Base-by-base conservation (phyloP, 2,329 filamentous ascomycete species). In the Cladosporium colombiae region DNA sequence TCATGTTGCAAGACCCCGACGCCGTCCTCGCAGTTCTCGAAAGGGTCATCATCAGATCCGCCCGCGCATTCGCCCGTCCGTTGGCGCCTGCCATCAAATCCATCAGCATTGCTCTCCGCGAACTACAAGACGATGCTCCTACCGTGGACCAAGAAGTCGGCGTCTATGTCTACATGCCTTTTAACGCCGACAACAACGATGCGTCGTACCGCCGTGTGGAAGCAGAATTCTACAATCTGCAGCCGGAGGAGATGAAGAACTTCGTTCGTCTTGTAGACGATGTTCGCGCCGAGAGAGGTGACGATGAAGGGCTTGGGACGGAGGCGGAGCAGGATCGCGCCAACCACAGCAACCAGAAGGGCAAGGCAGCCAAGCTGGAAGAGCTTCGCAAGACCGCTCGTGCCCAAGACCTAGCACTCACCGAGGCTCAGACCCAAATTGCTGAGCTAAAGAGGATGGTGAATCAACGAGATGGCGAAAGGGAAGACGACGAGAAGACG, bases 61-160 rank as follows among this genome's bases (percentile, higher is more conserved):
- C 3, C n/a, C n/a, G 40, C 18, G 1, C 10, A 6, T 13, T 4
- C 8, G 3, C 40, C 2, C 0, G 0, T 4, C 8, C n/a, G 3
- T 46, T 21, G 8, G n/a, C 40, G 5, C n/a, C 40, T 21, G 3
- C 3, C 8, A 21, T 46, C 40, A 0, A n/a, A 13, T 21, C 40
- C 8, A 13, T 46, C 8, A 46, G n/a, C 40, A 46, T 46, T 13
- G 40, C 8, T 21, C 40, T 46, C 1, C n/a, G 40, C 7, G 5
- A 46, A 4, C n/a, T 3, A 4, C 37, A 44, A n/a, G 18, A 44
- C 40, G 10, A 46, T 18, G n/a, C 10, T 11, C 1, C n/a, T n/a
- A 5, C 37, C 16, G 40, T 10, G 3, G n/a, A 11, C 40, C 40
- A 46, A 21, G 10, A 46, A 5, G 3, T 46, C 4, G 10, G 2